These are phyloP conservation scores for Gynochthodes officinalis DNA, from an alignment of 257 asterid genomes.

Conservation along the genomic window DNA sequence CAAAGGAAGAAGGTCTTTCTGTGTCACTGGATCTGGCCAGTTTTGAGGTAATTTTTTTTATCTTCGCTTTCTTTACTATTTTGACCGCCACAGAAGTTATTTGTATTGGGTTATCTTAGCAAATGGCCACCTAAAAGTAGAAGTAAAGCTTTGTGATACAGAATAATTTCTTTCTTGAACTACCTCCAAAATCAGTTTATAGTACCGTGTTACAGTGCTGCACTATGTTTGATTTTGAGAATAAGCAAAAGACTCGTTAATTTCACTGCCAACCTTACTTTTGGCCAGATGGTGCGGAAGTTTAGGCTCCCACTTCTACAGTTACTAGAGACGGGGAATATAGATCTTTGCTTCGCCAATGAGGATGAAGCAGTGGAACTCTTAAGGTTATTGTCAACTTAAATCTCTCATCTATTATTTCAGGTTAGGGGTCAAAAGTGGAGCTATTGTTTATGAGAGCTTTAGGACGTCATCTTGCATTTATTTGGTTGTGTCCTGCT, in stretches of 20 bases:
- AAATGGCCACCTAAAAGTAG: neutral
- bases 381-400: constrained; percentile 48
- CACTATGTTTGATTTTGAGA: neutral
- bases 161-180: neutral
- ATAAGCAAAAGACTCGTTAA: neutral
- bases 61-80: neutral
- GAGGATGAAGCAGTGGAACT: constrained; percentile 96
- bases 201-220: neutral
- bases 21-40: constrained; percentile 95
- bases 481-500: constrained; percentile 4
- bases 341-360: constrained; percentile 95
- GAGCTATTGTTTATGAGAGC: neutral
- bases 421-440: neutral
- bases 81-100: neutral
- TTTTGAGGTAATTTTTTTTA: constrained; percentile 66
- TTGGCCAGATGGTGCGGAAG: constrained; percentile 82
- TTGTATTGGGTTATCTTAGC: neutral
- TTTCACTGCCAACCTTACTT: constrained; percentile 16
- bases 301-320: constrained; percentile 67
- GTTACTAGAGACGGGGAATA: constrained; percentile 75
- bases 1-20: constrained; percentile 81
- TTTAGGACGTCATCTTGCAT: neutral
- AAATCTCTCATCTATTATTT: constrained; percentile 8
- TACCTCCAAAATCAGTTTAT: neutral
- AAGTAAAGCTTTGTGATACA: neutral